Conservation (phyloP, 306 rosid genomes). For the Echinosophora koreensis region DNA sequence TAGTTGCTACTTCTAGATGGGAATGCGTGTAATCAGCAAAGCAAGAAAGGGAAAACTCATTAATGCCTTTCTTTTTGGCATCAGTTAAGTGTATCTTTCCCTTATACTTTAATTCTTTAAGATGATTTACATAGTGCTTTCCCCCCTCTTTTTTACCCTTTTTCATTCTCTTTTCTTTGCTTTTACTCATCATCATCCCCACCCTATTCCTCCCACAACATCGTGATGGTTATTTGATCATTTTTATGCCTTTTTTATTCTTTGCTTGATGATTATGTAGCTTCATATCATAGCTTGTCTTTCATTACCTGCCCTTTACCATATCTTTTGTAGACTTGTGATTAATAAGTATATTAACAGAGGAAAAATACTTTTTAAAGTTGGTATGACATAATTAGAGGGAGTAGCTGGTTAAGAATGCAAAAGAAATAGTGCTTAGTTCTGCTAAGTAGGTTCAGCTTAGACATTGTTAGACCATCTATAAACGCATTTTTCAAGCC, state of each 20-base stretch:
- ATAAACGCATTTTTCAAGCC: not conserved
- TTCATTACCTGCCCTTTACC: not conserved
- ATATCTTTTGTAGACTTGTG: not conserved
- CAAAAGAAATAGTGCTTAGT: not conserved
- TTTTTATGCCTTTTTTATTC: not conserved
- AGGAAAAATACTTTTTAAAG: not conserved
- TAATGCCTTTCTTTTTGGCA: constrained; percentile 21
- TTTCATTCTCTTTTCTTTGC: constrained; percentile 4
- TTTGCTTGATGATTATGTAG: constrained; percentile 16
- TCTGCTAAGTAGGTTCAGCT: not conserved
- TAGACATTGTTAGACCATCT: not conserved
- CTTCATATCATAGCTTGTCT: not conserved
- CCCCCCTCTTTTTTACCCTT: not conserved
- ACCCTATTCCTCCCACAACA: not conserved
- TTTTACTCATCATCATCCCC: constrained; percentile 28
- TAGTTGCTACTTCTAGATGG: not conserved
- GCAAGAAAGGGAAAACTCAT: not conserved
- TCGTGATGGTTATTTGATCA: not conserved
- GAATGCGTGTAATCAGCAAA: constrained; percentile 37
- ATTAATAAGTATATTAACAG: not conserved
- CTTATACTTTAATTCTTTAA: not conserved
- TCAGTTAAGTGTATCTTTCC: not conserved
- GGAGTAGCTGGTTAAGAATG: not conserved
- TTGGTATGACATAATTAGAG: not conserved
- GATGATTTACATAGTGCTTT: not conserved